Evolutionary conservation across 2,329 filamentous ascomycete species (phyloP), one percentile per base, ranked within the genome.

Genomic region (Cladosporium cucumerinum): DNA sequence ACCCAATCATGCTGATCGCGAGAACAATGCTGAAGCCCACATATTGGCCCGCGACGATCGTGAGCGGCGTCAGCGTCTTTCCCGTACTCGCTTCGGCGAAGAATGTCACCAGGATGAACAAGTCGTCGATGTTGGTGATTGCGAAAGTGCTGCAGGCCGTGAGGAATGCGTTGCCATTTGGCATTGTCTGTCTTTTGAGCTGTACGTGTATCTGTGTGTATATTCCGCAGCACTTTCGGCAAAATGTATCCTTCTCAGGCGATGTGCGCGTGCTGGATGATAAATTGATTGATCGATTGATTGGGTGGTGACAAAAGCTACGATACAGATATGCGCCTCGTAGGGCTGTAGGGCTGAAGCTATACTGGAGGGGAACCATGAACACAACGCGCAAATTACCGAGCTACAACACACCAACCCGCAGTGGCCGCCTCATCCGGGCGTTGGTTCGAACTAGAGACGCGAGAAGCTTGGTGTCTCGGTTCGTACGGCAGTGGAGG

Each of bases 81-180:
- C 70, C 73, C 10, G 72, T 72, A 11, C 74, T 65, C 6, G 75
- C 69, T 61, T 77, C 75, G 34, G 75, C 73, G 63, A 77, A 77
- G 68, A 77, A 78, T 61, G 76, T 77, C 57, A 76, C 74, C 8
- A 78, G 70, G 39, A 78, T 75, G 69, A 78, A 78, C n/a, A 75
- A 63, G 69, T 78, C 74, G 72, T 72, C 70, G 60, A 72, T 69
- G 46, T 72, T 72, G 59, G 70, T 72, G 23, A 71, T 55, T 25
- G 67, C 66, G 62, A 72, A 72, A 39, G 66, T 61, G 48, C 63
- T 65, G 55, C 55, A 61, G 23, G 63, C 63, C 55, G 63, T 65
- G 26, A 36, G 48, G 25, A 64, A 21, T 25, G 52, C 62, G 11
- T 59, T 64, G 23, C 54, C 32, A 32, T 46, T 49, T 26, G 28